A percentile compares a stretch with the other conserved stretches of the same genome.
phyloP scores from a whole-genome alignment of 129 eudicot species.

The Helianthus annuus region DNA sequence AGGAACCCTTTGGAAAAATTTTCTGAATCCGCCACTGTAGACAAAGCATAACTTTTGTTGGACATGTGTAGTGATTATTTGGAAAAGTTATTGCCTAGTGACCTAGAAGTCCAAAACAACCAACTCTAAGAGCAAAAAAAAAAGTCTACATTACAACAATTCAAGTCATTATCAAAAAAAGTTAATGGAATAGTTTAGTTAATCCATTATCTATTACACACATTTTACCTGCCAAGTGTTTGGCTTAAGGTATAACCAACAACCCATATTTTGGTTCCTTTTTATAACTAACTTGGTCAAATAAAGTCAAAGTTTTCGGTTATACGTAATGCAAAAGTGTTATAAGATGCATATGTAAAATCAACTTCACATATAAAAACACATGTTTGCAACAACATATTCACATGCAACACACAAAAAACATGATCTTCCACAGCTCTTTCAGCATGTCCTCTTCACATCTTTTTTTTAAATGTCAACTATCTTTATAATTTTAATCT shows the following conservation, averaged over 20 bases:
- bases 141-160: background rate
- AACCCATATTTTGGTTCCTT: slow-evolving; percentile 7
- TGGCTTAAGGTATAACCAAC: slow-evolving; percentile 18
- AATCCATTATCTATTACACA: background rate
- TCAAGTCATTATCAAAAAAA: slow-evolving; percentile 10
- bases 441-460: slow-evolving; percentile 26
- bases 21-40: no score
- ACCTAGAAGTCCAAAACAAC: background rate
- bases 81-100: no score
- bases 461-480: background rate
- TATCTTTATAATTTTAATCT: background rate
- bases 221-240: background rate
- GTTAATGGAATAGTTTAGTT: background rate
- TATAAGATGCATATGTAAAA: slow-evolving; percentile 18
- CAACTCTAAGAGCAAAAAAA: no score
- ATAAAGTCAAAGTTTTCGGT: slow-evolving; percentile 11
- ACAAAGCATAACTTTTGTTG: no score
- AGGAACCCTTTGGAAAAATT: no score
- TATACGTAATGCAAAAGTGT: background rate
- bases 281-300: background rate
- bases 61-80: no score
- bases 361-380: slow-evolving; percentile 13
- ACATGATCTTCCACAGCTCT: slow-evolving; percentile 30
- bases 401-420: slow-evolving; percentile 37
- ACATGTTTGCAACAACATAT: slow-evolving; percentile 26